Conservation (phyloP, 139 green algal species). For the Picochlorum costavermella region DNA sequence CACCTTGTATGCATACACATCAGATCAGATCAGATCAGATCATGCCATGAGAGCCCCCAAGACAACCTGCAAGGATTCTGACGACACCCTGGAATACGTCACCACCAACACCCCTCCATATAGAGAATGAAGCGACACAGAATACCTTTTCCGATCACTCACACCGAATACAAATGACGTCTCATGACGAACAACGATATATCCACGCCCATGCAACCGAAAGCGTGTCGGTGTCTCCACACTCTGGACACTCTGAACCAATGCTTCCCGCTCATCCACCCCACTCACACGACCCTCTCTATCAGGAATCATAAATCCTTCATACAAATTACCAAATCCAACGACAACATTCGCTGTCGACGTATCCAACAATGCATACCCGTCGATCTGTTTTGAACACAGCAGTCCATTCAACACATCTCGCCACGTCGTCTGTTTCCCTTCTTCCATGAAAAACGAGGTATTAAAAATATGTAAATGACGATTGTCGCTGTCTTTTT, state of each 20-base stretch:
- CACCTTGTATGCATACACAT: too few relatives aligned
- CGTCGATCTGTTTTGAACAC: not conserved
- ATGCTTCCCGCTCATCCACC: not conserved
- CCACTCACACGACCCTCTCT: not conserved
- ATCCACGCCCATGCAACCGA: not conserved
- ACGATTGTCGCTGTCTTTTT: too few relatives aligned
- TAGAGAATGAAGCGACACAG: not conserved
- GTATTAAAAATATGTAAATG: too few relatives aligned
- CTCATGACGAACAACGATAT: not conserved
- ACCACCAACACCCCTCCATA: not conserved
- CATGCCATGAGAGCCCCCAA: not conserved
- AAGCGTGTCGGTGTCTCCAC: not conserved
- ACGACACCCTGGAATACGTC: not conserved
- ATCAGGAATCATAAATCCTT: constrained; percentile 3
- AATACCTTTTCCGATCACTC: not conserved
- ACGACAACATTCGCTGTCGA: not conserved
- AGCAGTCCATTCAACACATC: constrained; percentile 2
- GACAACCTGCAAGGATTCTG: not conserved
- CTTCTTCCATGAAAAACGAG: too few relatives aligned
- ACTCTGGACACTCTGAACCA: not conserved
- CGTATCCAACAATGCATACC: not conserved
- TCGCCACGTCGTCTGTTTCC: not conserved
- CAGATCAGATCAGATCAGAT: too few relatives aligned
- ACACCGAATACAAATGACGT: not conserved
- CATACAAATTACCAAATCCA: not conserved